Conservation (phyloP, 768 basidiomycete species). For the Suillus spraguei region DNA sequence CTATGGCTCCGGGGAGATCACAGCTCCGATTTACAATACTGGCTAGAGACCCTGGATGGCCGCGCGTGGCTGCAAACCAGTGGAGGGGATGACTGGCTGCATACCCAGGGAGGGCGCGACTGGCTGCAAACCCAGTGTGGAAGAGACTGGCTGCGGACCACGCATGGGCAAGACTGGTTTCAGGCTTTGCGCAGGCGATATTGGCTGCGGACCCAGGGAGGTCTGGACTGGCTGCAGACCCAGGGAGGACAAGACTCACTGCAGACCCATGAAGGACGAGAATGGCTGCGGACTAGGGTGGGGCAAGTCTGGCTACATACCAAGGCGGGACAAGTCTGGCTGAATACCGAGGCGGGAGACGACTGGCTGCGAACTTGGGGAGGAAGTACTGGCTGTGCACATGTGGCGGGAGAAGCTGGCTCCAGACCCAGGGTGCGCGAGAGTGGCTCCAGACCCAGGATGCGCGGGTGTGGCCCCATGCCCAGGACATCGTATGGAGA, state of each 20-base stretch:
- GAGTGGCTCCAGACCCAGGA: too few species aligned
- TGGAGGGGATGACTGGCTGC: background rate
- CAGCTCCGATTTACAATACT: background rate
- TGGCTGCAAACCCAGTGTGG: background rate
- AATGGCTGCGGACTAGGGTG: too few species aligned
- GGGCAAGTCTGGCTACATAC: too few species aligned
- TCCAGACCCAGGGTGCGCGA: too few species aligned
- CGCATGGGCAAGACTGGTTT: too few species aligned
- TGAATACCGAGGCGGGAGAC: too few species aligned
- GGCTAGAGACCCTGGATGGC: background rate
- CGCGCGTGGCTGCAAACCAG: background rate
- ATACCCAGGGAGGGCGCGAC: background rate
- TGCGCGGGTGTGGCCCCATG: too few species aligned
- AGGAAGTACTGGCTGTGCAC: background rate
- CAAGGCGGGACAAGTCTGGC: too few species aligned
- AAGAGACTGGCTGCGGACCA: background rate
- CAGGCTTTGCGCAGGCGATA: too few species aligned
- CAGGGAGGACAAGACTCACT: accelerated
- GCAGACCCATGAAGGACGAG: too few species aligned
- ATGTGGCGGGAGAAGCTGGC: accelerated
- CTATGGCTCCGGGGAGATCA: background rate
- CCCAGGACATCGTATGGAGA: too few species aligned
- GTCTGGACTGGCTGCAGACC: background rate
- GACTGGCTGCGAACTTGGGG: background rate
- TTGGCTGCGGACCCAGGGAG: background rate